Conservation (phyloP, 2,329 filamentous ascomycete genomes). For the Furcasterigmium furcatum region DNA sequence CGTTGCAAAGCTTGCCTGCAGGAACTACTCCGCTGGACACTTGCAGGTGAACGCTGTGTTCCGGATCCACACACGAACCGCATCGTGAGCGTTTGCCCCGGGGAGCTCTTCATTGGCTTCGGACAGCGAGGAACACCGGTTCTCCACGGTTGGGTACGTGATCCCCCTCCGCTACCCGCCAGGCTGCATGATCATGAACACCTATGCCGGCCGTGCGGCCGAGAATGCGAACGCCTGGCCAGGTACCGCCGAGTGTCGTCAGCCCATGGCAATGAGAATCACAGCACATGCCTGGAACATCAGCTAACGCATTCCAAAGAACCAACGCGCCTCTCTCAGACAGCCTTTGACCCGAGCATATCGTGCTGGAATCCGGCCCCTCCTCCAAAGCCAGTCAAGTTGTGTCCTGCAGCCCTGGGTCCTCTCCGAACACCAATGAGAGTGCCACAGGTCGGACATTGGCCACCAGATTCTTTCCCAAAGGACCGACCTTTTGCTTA, state of each 20-base stretch:
- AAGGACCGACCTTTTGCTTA: not conserved
- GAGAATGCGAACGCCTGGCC: too few relatives aligned
- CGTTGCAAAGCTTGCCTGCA: slow-evolving; percentile 3
- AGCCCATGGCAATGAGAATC: not conserved
- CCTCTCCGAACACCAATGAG: not conserved
- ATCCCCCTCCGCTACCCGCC: slow-evolving; percentile 9
- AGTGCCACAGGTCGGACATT: not conserved
- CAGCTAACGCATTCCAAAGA: slow-evolving; percentile 11
- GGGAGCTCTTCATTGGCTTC: slow-evolving; percentile 9
- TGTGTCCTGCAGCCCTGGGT: not conserved
- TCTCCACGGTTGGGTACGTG: slow-evolving; percentile 12
- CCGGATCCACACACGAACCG: slow-evolving; percentile 9
- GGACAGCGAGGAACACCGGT: slow-evolving; percentile 2
- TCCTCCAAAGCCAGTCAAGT: not conserved
- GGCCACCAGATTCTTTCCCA: not conserved
- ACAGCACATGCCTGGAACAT: not conserved
- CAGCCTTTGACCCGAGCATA: not conserved
- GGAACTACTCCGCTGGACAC: slow-evolving; percentile 11
- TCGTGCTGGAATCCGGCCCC: not conserved
- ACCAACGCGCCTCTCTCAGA: slow-evolving; percentile 1
- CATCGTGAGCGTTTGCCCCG: slow-evolving; percentile 8
- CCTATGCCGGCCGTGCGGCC: not conserved
- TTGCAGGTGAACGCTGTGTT: slow-evolving; percentile 8
- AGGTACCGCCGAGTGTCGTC: too few relatives aligned
- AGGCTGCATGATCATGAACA: slow-evolving; percentile 8